phyloP scores from a whole-genome alignment of 2,329 filamentous ascomycete genomes.

The Corynespora cassiicola region DNA sequence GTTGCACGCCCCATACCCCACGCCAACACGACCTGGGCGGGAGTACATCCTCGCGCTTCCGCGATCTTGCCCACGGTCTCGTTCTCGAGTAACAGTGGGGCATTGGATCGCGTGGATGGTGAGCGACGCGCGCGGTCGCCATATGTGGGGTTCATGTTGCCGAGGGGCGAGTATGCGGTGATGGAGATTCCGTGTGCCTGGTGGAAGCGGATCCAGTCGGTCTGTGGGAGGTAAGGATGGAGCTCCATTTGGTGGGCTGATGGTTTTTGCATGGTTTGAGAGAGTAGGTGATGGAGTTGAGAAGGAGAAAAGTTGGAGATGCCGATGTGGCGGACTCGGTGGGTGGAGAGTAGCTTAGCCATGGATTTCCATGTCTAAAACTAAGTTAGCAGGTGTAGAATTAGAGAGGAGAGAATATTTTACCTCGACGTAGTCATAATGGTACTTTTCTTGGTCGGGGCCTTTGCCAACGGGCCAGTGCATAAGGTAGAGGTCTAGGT shows the following conservation, averaged over 20 bases:
- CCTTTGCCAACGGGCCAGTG: constrained; percentile 50
- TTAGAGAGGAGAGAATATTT: too few species aligned
- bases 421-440: constrained; percentile 18
- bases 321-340: constrained; percentile 18
- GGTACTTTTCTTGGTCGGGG: constrained; percentile 54
- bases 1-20: constrained; percentile 74
- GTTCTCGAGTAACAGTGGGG: constrained; percentile 36
- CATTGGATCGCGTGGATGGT: constrained; percentile 47
- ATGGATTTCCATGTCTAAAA: constrained; percentile 38
- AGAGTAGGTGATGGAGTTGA: constrained; percentile 58
- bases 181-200: constrained; percentile 16
- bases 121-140: constrained; percentile 13
- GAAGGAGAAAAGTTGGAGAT: constrained; percentile 22
- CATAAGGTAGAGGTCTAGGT: constrained; percentile 86
- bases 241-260: constrained; percentile 24
- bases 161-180: constrained; percentile 20
- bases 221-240: constrained; percentile 18
- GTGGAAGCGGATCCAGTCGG: constrained; percentile 12
- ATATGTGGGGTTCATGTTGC: constrained; percentile 22
- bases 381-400: too few species aligned
- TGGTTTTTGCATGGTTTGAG: constrained; percentile 38
- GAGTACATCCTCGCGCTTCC: constrained; percentile 65
- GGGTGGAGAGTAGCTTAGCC: constrained; percentile 36
- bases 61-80: constrained; percentile 70
- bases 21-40: constrained; percentile 79